These are phyloP conservation scores for Tricholoma matsutake DNA, from an alignment of 768 basidiomycete species.

Conservation along the genomic window DNA sequence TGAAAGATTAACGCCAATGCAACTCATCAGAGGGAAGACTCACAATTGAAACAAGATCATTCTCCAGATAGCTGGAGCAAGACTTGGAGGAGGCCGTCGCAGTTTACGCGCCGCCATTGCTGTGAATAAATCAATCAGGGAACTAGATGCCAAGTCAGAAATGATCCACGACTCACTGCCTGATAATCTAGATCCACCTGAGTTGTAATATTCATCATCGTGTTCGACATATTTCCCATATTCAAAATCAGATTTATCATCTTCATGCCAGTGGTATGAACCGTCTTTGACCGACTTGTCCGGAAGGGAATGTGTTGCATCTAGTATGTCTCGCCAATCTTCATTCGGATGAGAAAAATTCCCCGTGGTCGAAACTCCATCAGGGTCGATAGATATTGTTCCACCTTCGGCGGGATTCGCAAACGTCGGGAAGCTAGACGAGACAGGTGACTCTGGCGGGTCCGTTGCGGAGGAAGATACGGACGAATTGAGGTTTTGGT, in stretches of 20 bases:
- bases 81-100: slow-evolving; percentile 27
- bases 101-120: slow-evolving; percentile 14
- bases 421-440: slow-evolving; percentile 34
- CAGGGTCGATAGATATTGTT: slow-evolving; percentile 8
- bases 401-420: slow-evolving; percentile 18
- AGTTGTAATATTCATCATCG: slow-evolving; percentile 1
- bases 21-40: slow-evolving; percentile 9
- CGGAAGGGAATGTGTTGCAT: not conserved
- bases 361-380: slow-evolving; percentile 6
- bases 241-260: slow-evolving; percentile 12
- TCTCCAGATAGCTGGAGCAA: slow-evolving; percentile 46
- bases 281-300: slow-evolving; percentile 6
- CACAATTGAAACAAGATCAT: slow-evolving; percentile 58
- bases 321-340: slow-evolving; percentile 11
- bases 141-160: not conserved
- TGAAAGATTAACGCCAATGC: slow-evolving; percentile 1
- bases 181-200: not conserved
- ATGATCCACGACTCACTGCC: slow-evolving; percentile 1
- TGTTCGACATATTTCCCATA: slow-evolving; percentile 7
- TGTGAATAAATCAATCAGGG: not conserved
- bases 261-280: slow-evolving; percentile 11
- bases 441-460: slow-evolving; percentile 24
- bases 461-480: slow-evolving; percentile 7
- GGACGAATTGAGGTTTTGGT: slow-evolving; percentile 4
- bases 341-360: slow-evolving; percentile 5